Percentiles rank a stretch among this genome's conserved stretches.
These are phyloP conservation scores for Candolleomyces eurysporus DNA, from an alignment of 768 basidiomycete species.

Conservation along the genomic window DNA sequence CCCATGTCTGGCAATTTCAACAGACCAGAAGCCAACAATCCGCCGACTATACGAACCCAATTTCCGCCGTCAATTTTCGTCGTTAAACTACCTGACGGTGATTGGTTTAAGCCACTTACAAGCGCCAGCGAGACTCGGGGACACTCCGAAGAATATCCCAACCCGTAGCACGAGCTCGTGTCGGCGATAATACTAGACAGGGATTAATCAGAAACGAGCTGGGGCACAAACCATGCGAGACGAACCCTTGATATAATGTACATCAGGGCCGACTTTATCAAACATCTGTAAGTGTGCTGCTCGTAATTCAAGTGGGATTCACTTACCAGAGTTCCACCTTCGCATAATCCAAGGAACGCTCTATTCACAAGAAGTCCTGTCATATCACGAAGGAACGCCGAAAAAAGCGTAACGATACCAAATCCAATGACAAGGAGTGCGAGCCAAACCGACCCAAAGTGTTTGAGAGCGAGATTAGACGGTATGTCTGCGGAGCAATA, in stretches of 20 bases:
- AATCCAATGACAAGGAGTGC: constrained; percentile 36
- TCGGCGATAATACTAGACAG: constrained; percentile 30
- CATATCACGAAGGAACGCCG: constrained; percentile 36
- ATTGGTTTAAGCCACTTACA: constrained; percentile 19
- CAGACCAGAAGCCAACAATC: constrained; percentile 35
- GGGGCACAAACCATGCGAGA: neutral
- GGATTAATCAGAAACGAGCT: neutral
- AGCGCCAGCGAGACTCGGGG: constrained; percentile 33
- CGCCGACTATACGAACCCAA: constrained; percentile 25
- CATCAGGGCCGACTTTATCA: constrained; percentile 31
- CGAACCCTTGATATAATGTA: constrained; percentile 37
- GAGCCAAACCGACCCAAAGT: constrained; percentile 36
- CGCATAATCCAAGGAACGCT: constrained; percentile 38
- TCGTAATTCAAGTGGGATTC: neutral
- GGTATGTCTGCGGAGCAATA: constrained; percentile 36
- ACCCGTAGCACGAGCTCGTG: constrained; percentile 32
- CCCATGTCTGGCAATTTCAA: constrained; percentile 31
- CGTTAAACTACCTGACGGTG: neutral
- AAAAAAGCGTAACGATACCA: constrained; percentile 33
- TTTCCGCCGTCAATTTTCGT: neutral
- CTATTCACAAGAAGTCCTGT: constrained; percentile 31
- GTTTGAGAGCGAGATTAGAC: constrained; percentile 39
- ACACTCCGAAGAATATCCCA: constrained; percentile 33
- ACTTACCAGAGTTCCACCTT: constrained; percentile 40
- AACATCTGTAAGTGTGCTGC: neutral